These are phyloP conservation scores for Zalerion maritima DNA, from an alignment of 495 filamentous ascomycete genomes.

Conservation along the genomic window DNA sequence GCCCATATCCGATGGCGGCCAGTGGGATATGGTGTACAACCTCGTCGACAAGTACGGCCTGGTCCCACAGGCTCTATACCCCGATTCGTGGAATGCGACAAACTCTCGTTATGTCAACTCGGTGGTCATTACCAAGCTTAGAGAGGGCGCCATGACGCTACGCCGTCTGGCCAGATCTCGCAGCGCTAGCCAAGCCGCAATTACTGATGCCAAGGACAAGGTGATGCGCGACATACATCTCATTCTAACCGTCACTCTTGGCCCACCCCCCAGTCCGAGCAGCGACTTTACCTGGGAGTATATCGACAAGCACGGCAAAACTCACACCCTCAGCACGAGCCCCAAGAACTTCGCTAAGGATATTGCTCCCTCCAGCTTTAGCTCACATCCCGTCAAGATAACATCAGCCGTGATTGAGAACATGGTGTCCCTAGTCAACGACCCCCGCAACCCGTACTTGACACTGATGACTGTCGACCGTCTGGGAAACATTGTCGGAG, in stretches of 20 bases:
- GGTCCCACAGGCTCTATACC: conserved; percentile 64
- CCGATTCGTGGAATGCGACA: conserved; percentile 63
- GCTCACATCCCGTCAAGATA: conserved; percentile 27
- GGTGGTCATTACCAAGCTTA: conserved; percentile 72
- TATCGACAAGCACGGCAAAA: conserved; percentile 48
- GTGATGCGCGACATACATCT: conserved; percentile 67
- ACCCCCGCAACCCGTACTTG: conserved; percentile 60
- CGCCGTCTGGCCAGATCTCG: conserved; percentile 31
- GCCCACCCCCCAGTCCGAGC: conserved; percentile 52
- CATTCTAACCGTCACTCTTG: conserved; percentile 64
- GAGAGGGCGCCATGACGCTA: conserved; percentile 59
- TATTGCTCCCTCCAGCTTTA: conserved; percentile 27
- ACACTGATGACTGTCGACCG: conserved; percentile 58
- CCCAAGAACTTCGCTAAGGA: conserved; percentile 53
- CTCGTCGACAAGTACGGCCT: conserved; percentile 75
- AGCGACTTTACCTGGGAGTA: conserved; percentile 65
- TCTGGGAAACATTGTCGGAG: conserved; percentile 65
- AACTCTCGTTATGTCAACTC: conserved; percentile 53
- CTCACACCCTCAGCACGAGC: conserved; percentile 41
- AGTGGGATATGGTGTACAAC: conserved; percentile 89
- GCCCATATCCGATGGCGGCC: conserved; percentile 69
- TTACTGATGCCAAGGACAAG: conserved; percentile 44
- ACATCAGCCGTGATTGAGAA: conserved; percentile 37
- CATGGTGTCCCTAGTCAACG: conserved; percentile 69
- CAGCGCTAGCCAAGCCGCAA: conserved; percentile 12